A percentile compares a stretch with the other conserved stretches of the same genome.
These are phyloP conservation scores for Mangifera indica DNA, from an alignment of 345 rosid genomes.

Conservation along the genomic window DNA sequence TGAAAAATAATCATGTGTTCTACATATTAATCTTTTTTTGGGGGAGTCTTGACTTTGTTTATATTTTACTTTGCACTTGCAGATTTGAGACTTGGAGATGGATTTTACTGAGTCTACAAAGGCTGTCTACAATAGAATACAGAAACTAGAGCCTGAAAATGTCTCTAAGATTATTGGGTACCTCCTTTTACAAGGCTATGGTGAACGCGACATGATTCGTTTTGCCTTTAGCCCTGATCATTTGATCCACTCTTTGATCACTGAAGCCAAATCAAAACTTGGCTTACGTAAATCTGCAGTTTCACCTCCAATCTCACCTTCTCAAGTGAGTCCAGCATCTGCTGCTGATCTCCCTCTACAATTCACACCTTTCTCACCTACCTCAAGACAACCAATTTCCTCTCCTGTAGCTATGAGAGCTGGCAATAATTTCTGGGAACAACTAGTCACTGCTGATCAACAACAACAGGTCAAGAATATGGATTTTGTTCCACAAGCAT, in stretches of 20 bases:
- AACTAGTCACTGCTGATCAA: conserved; percentile 34
- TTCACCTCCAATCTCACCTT: conserved; percentile 35
- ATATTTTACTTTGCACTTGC: conserved; percentile 18
- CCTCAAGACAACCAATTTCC: conserved; percentile 27
- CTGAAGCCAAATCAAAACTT: conserved; percentile 61
- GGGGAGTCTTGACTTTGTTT: not conserved
- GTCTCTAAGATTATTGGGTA: conserved; percentile 83
- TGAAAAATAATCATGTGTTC: conserved; percentile 1
- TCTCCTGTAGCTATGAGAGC: conserved; percentile 43
- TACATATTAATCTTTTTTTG: not conserved
- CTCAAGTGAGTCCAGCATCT: conserved; percentile 34
- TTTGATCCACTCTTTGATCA: conserved; percentile 53
- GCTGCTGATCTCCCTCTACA: conserved; percentile 41
- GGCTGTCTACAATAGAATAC: conserved; percentile 74
- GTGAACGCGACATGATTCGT: conserved; percentile 81
- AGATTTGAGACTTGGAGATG: conserved; percentile 52
- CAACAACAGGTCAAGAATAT: conserved; percentile 30
- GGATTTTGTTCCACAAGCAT: conserved; percentile 38
- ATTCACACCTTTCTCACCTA: conserved; percentile 35
- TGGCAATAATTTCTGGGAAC: conserved; percentile 49
- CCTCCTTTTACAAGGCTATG: conserved; percentile 68
- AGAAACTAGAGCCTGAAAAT: conserved; percentile 76
- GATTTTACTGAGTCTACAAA: conserved; percentile 79
- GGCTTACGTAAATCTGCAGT: conserved; percentile 38
- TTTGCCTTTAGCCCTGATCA: conserved; percentile 79